Evolutionary conservation across 164 flowering plant genomes (phyloP).

Genomic region (Amborella trichopoda): DNA sequence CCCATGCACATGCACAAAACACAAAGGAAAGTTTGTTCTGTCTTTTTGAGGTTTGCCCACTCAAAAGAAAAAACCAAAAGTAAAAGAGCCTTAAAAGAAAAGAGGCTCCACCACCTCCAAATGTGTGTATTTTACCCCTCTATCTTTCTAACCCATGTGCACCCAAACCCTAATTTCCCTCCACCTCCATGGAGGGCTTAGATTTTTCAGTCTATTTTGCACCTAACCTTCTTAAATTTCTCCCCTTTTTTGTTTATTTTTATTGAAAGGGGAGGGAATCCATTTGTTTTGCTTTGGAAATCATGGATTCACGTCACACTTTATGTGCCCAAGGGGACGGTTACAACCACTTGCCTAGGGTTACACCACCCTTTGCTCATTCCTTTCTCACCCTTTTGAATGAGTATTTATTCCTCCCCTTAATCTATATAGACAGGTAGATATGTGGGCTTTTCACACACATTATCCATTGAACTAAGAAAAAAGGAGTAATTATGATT

Average conservation of each 20-base stretch:
- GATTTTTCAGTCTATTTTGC: slow-evolving; percentile 5
- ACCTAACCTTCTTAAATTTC: slow-evolving; percentile 9
- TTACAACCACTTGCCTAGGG: slow-evolving; percentile 13
- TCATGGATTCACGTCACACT: slow-evolving; percentile 6
- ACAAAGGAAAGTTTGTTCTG: too few species aligned
- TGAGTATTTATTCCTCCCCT: slow-evolving; percentile 9
- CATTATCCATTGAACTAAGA: too few species aligned
- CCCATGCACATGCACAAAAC: too few species aligned
- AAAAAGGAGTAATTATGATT: too few species aligned
- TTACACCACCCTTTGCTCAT: slow-evolving; percentile 2
- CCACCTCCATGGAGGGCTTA: too few species aligned
- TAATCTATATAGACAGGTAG: neutral
- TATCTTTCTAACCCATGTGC: neutral
- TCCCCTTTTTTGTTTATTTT: neutral
- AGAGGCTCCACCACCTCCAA: too few species aligned
- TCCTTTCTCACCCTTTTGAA: neutral
- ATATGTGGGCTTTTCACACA: neutral
- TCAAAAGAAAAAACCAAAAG: too few species aligned
- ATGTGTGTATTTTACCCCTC: too few species aligned
- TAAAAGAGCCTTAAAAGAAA: too few species aligned
- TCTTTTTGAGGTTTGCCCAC: too few species aligned
- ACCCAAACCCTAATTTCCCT: too few species aligned
- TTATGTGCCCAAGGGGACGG: slow-evolving; percentile 9
- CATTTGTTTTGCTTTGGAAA: neutral
- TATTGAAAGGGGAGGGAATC: neutral